Evolutionary conservation across 768 basidiomycete species (phyloP), one percentile per base, ranked within the genome.

Genomic region (Tricholoma matsutake): DNA sequence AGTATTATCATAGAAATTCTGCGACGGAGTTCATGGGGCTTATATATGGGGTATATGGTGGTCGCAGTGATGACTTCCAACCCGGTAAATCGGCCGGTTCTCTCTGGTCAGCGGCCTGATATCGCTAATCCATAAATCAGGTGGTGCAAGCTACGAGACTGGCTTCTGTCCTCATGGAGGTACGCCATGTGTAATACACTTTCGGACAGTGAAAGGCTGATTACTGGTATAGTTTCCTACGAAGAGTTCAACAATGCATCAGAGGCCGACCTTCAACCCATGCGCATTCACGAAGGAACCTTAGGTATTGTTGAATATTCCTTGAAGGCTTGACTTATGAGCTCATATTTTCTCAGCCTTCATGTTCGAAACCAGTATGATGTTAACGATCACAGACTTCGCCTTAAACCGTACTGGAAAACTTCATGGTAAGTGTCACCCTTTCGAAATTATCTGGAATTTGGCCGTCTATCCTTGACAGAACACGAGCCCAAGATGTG

Each of bases 401-500:
- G 86, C 86, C 1, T 83, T 86, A 75, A 79, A 85, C 53, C 72
- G 81, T 32, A 79, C 81, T 18, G 84, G 84, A 31, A 85, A 83
- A 60, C 74, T 86, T 10, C 85, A 87, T 62, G 79, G 85, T 85
- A 61, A 49, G 79, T 69, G 16, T 20, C 8, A 57, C 13, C 5
- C 0, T 3, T 61, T 18, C 28, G 20, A 13, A 49, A 31, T 10
- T 28, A n/a, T 9, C 49, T 59, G 13, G 43, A 45, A 6, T 18
- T 45, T 6, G 16, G 37, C 0, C 56, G 2, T 41, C 37, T 47
- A 62, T 31, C 41, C 13, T 41, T 49, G 9, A 13, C 39, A 85
- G 84, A 81, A 67, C 85, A 85, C 69, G 85, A 86, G 64, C 85
- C 84, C 16, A 80, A 78, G 72, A 87, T 87, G 84, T 89, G 85